Evolutionary conservation across 2,329 filamentous ascomycete genomes (phyloP).

Genomic region (Arthrobotrys entomopaga): DNA sequence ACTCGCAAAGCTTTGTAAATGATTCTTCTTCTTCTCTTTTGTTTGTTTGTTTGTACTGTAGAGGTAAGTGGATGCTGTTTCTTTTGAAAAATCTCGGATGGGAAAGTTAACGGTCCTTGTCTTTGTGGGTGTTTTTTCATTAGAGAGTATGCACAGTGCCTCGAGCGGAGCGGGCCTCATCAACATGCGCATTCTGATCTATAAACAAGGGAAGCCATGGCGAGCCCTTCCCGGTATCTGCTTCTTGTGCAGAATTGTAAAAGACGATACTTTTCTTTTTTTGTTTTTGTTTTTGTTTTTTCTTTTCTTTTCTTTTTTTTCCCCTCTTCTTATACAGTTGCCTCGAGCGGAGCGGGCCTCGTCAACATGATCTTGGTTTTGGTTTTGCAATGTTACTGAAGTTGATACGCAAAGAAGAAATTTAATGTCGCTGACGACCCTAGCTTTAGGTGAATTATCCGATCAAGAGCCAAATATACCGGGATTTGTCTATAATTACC

Average conservation of each 20-base stretch:
- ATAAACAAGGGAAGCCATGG: slow-evolving; percentile 56
- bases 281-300: slow-evolving; percentile 13
- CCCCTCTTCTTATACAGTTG: slow-evolving; percentile 50
- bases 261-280: slow-evolving; percentile 40
- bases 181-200: slow-evolving; percentile 56
- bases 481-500: slow-evolving; percentile 52
- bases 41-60: slow-evolving; percentile 20
- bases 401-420: slow-evolving; percentile 54
- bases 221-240: slow-evolving; percentile 55
- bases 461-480: slow-evolving; percentile 35
- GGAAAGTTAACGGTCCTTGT: slow-evolving; percentile 56
- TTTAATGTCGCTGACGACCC: slow-evolving; percentile 46
- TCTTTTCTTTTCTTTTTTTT: slow-evolving; percentile 21
- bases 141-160: slow-evolving; percentile 56
- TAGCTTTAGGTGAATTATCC: slow-evolving; percentile 44
- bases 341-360: slow-evolving; percentile 56
- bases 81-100: slow-evolving; percentile 33
- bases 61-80: slow-evolving; percentile 31
- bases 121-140: slow-evolving; percentile 51
- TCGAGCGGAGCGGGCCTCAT: slow-evolving; percentile 56
- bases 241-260: slow-evolving; percentile 35
- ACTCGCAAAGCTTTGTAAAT: slow-evolving; percentile 48
- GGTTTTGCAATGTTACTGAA: slow-evolving; percentile 43
- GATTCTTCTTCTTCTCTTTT: slow-evolving; percentile 8
- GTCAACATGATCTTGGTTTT: slow-evolving; percentile 46